Conservation (phyloP, 495 filamentous ascomycete species). For the Penicillium herquei region DNA sequence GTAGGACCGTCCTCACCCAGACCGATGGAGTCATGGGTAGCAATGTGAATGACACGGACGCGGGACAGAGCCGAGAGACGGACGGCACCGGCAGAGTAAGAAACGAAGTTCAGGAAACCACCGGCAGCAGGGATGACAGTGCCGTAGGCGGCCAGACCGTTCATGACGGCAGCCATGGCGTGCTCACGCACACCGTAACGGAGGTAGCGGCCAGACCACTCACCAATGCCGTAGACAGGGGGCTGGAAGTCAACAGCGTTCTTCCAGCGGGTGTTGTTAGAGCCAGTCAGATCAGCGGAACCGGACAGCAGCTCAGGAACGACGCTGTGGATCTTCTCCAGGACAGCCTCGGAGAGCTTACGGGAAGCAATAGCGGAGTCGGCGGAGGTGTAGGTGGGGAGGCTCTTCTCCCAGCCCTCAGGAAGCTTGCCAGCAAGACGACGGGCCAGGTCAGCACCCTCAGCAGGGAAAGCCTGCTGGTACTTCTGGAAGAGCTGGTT, state of each 20-base stretch:
- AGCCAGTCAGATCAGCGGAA: constrained; percentile 96
- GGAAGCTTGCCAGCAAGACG: constrained; percentile 82
- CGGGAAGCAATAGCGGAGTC: constrained; percentile 85
- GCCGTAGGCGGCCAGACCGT: constrained; percentile 94
- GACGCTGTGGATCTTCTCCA: constrained; percentile 79
- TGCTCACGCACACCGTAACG: constrained; percentile 98
- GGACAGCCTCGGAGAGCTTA: constrained; percentile 92
- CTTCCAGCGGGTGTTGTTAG: constrained; percentile 99
- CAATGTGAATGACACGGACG: constrained; percentile 90
- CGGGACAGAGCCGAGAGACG: constrained; percentile 91
- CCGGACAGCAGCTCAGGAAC: constrained; percentile 93
- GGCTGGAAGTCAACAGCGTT: constrained; percentile 97
- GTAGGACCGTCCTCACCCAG: constrained; percentile 98
- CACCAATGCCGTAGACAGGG: constrained; percentile 75
- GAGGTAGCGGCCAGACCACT: constrained; percentile 89
- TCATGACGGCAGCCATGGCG: constrained; percentile 97
- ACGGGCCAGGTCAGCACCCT: constrained; percentile 76
- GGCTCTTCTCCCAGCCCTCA: constrained; percentile 93
- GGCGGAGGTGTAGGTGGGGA: constrained; percentile 86
- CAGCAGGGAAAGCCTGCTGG: constrained; percentile 66
- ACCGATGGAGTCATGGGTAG: constrained; percentile 99
- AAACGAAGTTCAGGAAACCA: constrained; percentile 99
- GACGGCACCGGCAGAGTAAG: constrained; percentile 93
- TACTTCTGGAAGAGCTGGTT: constrained; percentile 91
- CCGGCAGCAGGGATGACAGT: constrained; percentile 90